Percentiles rank a stretch among this genome's conserved stretches.
These are phyloP conservation scores for Sphagnum fallax DNA, from an alignment of 228 moss, liverwort and hornwort genomes.

Conservation along the genomic window DNA sequence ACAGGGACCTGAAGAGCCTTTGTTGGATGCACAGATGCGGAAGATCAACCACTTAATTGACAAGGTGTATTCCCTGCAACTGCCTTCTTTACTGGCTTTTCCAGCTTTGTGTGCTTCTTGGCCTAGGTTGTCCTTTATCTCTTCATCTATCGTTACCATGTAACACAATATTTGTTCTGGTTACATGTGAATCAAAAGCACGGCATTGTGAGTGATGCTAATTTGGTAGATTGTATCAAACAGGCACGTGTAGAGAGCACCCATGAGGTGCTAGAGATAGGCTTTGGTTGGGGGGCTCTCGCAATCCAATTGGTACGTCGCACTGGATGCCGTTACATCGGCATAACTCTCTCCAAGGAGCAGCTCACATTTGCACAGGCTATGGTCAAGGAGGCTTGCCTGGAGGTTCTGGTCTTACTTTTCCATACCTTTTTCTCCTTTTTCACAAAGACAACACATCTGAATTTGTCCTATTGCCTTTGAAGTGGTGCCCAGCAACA, in stretches of 20 bases:
- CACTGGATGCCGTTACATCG: slow-evolving; percentile 76
- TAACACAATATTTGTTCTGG: no score
- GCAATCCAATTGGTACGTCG: slow-evolving; percentile 73
- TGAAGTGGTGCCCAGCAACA: not conserved
- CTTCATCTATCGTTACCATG: no score
- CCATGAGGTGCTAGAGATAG: slow-evolving; percentile 82
- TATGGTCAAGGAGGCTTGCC: slow-evolving; percentile 35
- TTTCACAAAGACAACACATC: not conserved
- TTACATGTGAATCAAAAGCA: not conserved
- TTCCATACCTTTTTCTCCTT: not conserved
- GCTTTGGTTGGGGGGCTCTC: slow-evolving; percentile 88
- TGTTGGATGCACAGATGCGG: slow-evolving; percentile 67
- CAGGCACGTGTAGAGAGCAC: slow-evolving; percentile 64
- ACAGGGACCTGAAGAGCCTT: slow-evolving; percentile 61
- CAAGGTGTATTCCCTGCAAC: slow-evolving; percentile 26
- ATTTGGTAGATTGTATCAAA: no score
- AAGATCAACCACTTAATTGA: slow-evolving; percentile 64
- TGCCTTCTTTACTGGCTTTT: no score
- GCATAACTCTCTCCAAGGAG: slow-evolving; percentile 76
- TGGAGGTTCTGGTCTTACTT: slow-evolving; percentile 19
- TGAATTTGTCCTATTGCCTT: not conserved
- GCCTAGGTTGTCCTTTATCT: no score
- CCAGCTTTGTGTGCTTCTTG: no score
- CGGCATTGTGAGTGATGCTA: not conserved
- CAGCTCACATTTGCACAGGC: slow-evolving; percentile 61